phyloP scores from a whole-genome alignment of 352 stramenopile species.

The Phytophthora europaea region DNA sequence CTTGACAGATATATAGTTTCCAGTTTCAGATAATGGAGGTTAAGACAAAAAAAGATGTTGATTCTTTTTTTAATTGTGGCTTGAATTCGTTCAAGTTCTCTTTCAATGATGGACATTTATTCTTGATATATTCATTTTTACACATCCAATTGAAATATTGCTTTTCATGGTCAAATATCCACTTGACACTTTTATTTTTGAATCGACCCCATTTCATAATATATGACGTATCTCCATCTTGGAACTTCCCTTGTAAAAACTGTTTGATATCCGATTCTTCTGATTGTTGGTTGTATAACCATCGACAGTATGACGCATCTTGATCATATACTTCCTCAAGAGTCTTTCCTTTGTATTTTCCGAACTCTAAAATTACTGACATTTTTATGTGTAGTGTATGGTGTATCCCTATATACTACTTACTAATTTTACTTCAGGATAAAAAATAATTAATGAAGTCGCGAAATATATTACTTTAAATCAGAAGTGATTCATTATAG shows the following conservation, averaged over 20 bases:
- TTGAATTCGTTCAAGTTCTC: neutral
- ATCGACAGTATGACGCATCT: conserved; percentile 1
- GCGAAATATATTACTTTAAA: too few relatives aligned
- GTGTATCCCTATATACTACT: neutral
- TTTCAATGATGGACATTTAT: conserved; percentile 2
- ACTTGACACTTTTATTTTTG: neutral
- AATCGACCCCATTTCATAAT: neutral
- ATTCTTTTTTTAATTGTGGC: too few relatives aligned
- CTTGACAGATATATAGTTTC: too few relatives aligned
- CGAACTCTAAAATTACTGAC: neutral
- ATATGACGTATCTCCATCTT: neutral
- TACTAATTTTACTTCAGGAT: too few relatives aligned
- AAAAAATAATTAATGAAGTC: too few relatives aligned
- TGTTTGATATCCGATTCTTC: neutral
- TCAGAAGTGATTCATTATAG: too few relatives aligned
- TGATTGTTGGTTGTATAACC: conserved; percentile 1
- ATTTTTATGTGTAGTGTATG: conserved; percentile 2
- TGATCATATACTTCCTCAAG: neutral
- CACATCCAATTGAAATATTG: conserved; percentile 4
- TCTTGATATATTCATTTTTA: conserved; percentile 5
- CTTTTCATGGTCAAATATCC: neutral
- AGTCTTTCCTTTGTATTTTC: conserved; percentile 2
- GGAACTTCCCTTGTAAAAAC: neutral
- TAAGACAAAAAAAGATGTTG: too few relatives aligned
- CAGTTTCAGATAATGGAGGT: too few relatives aligned